phyloP scores from a whole-genome alignment of 768 basidiomycete species.

The Russula griseocarnosa region DNA sequence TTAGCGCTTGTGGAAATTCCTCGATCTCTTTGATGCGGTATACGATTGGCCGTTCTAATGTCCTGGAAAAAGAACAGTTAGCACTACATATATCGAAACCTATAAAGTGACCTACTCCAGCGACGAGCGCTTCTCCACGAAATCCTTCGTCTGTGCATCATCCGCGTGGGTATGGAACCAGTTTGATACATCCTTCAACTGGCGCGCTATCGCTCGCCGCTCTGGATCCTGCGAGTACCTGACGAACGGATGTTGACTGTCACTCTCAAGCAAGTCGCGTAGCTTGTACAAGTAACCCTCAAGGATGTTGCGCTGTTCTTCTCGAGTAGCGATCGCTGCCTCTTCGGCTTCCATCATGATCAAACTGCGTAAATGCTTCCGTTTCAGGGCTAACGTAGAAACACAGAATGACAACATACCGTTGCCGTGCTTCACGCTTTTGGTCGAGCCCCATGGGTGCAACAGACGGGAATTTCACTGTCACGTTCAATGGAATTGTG shows the following conservation, averaged over 20 bases:
- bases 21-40: constrained; percentile 87
- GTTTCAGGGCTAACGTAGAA: neutral
- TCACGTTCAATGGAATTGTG: constrained; percentile 65
- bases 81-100: neutral
- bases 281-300: constrained; percentile 93
- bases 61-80: constrained; percentile 41
- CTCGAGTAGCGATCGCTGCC: constrained; percentile 66
- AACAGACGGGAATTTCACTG: constrained; percentile 58
- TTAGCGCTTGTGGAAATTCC: constrained; percentile 76
- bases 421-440: constrained; percentile 67
- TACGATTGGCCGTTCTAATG: constrained; percentile 74
- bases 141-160: constrained; percentile 66
- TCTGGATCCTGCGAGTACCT: constrained; percentile 78
- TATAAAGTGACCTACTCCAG: constrained; percentile 65
- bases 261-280: constrained; percentile 73
- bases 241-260: constrained; percentile 68
- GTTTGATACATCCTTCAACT: constrained; percentile 65
- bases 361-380: constrained; percentile 47
- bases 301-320: constrained; percentile 87
- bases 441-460: constrained; percentile 73
- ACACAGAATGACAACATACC: constrained; percentile 43
- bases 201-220: constrained; percentile 56
- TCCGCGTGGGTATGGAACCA: constrained; percentile 90
- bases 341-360: constrained; percentile 77
- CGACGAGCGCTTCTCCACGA: constrained; percentile 69